These are phyloP conservation scores for Podochytrium sp. DNA, from an alignment of 192 early-diverging fungal genomes.

Conservation along the genomic window DNA sequence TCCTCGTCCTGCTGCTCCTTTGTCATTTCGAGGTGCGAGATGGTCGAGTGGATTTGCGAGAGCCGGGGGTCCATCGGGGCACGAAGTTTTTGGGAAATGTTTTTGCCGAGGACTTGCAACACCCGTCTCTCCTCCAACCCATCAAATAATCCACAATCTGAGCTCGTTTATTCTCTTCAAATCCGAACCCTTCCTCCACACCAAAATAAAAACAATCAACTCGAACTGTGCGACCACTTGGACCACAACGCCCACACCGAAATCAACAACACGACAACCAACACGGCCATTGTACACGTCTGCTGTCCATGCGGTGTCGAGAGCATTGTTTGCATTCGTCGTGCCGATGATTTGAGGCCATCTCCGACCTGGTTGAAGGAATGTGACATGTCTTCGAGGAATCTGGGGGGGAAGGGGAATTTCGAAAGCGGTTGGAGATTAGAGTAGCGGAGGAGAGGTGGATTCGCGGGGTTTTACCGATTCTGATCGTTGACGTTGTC, in stretches of 20 bases:
- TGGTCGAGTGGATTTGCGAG: slow-evolving; percentile 11
- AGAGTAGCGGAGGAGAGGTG: not conserved
- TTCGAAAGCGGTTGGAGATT: not conserved
- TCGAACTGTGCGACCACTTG: slow-evolving; percentile 18
- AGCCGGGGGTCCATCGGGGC: slow-evolving; percentile 4
- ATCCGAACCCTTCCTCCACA: too few relatives aligned
- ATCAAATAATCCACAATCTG: too few relatives aligned
- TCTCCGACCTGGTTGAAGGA: slow-evolving; percentile 28
- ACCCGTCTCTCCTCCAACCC: too few relatives aligned
- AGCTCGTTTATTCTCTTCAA: too few relatives aligned
- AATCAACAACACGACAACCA: slow-evolving; percentile 25
- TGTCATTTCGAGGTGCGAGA: slow-evolving; percentile 26
- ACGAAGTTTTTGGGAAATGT: not conserved
- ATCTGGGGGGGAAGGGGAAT: not conserved
- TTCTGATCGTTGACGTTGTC: slow-evolving; percentile 35
- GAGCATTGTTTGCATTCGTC: slow-evolving; percentile 17
- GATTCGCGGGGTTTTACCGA: not conserved
- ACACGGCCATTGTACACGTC: slow-evolving; percentile 25
- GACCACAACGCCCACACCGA: slow-evolving; percentile 23
- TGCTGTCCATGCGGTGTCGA: slow-evolving; percentile 32
- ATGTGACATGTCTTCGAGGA: slow-evolving; percentile 24
- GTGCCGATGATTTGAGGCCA: slow-evolving; percentile 26
- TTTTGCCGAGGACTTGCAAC: too few relatives aligned
- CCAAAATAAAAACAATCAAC: too few relatives aligned
- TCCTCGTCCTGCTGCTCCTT: slow-evolving; percentile 56